Evolutionary conservation across 1,139 yeast species (phyloP).

Genomic region (Hyphopichia buzzinii): DNA sequence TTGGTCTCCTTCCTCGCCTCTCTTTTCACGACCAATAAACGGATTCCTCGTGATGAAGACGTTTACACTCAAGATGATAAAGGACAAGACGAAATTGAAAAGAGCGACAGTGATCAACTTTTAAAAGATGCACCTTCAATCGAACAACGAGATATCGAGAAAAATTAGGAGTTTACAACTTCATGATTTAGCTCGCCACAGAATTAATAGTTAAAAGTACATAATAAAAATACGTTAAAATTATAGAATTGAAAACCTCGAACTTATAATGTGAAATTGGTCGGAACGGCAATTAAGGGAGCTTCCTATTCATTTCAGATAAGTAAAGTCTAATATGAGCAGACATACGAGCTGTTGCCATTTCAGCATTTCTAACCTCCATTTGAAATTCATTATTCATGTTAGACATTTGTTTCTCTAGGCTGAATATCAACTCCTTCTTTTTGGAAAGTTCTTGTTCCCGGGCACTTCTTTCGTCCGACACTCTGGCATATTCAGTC

Average conservation of each 20-base stretch:
- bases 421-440: conserved; percentile 44
- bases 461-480: conserved; percentile 49
- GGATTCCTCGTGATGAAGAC: conserved; percentile 34
- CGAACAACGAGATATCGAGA: too few species aligned
- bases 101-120: too few species aligned
- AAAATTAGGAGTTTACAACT: too few species aligned
- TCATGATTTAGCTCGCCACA: too few species aligned
- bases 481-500: conserved; percentile 45
- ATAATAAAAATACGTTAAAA: conserved; percentile 3
- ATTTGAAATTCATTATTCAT: conserved; percentile 46
- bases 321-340: conserved; percentile 42
- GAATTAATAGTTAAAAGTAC: conserved; percentile 2
- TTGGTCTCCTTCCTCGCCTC: conserved; percentile 26
- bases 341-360: conserved; percentile 54
- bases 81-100: conserved; percentile 4
- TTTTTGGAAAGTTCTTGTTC: conserved; percentile 52
- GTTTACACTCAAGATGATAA: conserved; percentile 19
- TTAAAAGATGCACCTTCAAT: too few species aligned
- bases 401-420: conserved; percentile 46
- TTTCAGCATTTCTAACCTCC: conserved; percentile 53
- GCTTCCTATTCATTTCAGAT: conserved; percentile 15
- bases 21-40: conserved; percentile 36
- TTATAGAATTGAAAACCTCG: not conserved
- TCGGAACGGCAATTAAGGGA: not conserved
- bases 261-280: too few species aligned